Percentiles rank a stretch among this genome's conserved stretches.
These are phyloP conservation scores for Eucalyptus erythrocorys DNA, from an alignment of 345 rosid species.

Conservation along the genomic window DNA sequence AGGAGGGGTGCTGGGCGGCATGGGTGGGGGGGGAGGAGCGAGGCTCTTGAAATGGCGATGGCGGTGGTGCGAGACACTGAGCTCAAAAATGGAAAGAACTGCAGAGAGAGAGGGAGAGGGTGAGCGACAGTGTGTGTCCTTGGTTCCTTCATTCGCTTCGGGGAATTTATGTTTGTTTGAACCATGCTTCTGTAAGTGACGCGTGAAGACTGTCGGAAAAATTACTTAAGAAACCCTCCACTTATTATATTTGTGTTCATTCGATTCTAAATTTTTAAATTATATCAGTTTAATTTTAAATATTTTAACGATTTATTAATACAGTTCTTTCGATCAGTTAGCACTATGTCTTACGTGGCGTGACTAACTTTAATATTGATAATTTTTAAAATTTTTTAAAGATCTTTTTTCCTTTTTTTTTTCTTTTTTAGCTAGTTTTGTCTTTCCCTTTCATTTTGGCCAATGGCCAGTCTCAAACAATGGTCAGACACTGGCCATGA, in stretches of 20 bases:
- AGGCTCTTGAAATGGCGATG: neutral
- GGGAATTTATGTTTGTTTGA: neutral
- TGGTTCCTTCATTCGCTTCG: neutral
- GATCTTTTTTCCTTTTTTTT: too few relatives aligned
- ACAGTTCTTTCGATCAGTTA: fast-evolving
- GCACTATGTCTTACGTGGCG: fast-evolving
- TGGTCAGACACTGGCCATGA: fast-evolving
- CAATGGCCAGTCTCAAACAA: neutral
- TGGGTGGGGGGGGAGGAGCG: neutral
- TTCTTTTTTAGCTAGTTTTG: too few relatives aligned
- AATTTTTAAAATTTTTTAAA: too few relatives aligned
- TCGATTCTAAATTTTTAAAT: too few relatives aligned
- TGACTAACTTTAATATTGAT: too few relatives aligned
- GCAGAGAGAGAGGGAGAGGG: neutral
- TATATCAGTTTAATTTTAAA: too few relatives aligned
- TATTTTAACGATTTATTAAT: too few relatives aligned
- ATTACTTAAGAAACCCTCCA: neutral
- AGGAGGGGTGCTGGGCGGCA: neutral
- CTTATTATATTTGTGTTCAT: fast-evolving
- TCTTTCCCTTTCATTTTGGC: neutral
- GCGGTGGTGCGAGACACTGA: neutral
- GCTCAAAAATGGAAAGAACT: neutral
- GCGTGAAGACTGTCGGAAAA: neutral
- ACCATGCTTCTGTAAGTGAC: neutral
- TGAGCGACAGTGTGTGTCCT: neutral